Evolutionary conservation across 768 basidiomycete genomes (phyloP).

Genomic region (Phanerochaete sordida): DNA sequence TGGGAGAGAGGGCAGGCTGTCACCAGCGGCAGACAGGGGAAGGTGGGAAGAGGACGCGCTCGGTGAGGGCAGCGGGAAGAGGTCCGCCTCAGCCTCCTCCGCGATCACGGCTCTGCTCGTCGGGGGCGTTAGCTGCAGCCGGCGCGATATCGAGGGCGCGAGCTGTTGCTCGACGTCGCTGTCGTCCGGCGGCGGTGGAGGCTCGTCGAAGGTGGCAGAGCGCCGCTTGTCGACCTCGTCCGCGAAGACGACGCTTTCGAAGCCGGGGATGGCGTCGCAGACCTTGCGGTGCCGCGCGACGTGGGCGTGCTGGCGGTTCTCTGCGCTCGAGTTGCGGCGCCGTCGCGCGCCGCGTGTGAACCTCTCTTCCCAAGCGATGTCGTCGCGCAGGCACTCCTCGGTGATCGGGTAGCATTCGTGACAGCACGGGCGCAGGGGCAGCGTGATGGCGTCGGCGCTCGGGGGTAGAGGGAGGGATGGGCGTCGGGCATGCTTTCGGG

Average conservation of each 20-base stretch:
- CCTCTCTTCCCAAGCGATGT: constrained; percentile 57
- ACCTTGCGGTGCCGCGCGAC: constrained; percentile 14
- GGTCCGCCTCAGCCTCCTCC: constrained; percentile 30
- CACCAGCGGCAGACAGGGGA: constrained; percentile 2
- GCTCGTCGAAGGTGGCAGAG: constrained; percentile 27
- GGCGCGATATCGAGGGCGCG: constrained; percentile 11
- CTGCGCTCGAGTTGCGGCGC: constrained; percentile 39
- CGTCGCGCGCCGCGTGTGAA: constrained; percentile 62
- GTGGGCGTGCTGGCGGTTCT: constrained; percentile 17
- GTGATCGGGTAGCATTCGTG: constrained; percentile 55
- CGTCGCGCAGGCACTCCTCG: constrained; percentile 52
- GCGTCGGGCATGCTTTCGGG: constrained; percentile 7
- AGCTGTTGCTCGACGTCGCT: constrained; percentile 5
- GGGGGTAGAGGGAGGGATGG: constrained; percentile 26
- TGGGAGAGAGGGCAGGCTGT: not conserved
- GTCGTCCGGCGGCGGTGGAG: not conserved
- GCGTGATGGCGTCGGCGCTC: constrained; percentile 40
- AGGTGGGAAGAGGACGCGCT: constrained; percentile 8
- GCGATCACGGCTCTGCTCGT: constrained; percentile 3
- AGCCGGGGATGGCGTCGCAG: constrained; percentile 16
- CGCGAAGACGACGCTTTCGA: constrained; percentile 38
- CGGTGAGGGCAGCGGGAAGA: constrained; percentile 14
- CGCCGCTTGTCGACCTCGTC: constrained; percentile 65
- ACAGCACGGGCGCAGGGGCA: constrained; percentile 75
- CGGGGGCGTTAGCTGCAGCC: not conserved